Percentiles rank a stretch among this genome's conserved stretches.
phyloP scores from a whole-genome alignment of 139 green algal species.

The Chara braunii region DNA sequence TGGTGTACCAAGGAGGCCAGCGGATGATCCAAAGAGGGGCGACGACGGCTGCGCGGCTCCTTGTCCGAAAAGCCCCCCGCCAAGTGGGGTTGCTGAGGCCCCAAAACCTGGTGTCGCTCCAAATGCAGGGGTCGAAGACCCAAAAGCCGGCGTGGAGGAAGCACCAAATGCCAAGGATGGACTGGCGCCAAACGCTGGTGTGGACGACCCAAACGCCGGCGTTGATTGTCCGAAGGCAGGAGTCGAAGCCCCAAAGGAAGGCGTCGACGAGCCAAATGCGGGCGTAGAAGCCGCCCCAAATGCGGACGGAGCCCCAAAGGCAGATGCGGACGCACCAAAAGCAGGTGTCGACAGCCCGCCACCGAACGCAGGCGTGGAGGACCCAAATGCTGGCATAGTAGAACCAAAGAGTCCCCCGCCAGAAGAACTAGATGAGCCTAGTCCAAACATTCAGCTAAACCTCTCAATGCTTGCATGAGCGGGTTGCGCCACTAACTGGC shows the following conservation, averaged over 20 bases:
- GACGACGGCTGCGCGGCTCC: not conserved
- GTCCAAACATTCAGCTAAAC: too few relatives aligned
- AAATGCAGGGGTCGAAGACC: too few relatives aligned
- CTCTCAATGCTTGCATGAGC: too few relatives aligned
- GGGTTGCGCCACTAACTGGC: too few relatives aligned
- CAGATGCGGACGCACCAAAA: not conserved
- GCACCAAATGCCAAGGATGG: not conserved
- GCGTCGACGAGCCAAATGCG: too few relatives aligned
- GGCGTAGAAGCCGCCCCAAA: too few relatives aligned
- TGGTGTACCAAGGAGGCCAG: not conserved
- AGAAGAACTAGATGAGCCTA: too few relatives aligned
- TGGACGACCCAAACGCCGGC: too few relatives aligned
- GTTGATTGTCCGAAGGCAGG: too few relatives aligned
- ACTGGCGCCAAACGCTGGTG: too few relatives aligned
- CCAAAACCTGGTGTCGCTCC: not conserved
- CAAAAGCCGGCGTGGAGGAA: constrained; percentile 2
- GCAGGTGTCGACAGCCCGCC: not conserved
- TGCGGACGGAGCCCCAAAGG: too few relatives aligned
- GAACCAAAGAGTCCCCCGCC: constrained; percentile 10
- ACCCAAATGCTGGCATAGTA: not conserved
- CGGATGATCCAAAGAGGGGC: not conserved
- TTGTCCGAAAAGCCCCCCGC: not conserved
- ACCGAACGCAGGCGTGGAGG: not conserved
- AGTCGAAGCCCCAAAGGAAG: too few relatives aligned
- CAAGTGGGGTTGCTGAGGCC: not conserved